These are phyloP conservation scores for Trichophyton schoenleinii DNA, from an alignment of 2,329 filamentous ascomycete genomes.

Conservation along the genomic window DNA sequence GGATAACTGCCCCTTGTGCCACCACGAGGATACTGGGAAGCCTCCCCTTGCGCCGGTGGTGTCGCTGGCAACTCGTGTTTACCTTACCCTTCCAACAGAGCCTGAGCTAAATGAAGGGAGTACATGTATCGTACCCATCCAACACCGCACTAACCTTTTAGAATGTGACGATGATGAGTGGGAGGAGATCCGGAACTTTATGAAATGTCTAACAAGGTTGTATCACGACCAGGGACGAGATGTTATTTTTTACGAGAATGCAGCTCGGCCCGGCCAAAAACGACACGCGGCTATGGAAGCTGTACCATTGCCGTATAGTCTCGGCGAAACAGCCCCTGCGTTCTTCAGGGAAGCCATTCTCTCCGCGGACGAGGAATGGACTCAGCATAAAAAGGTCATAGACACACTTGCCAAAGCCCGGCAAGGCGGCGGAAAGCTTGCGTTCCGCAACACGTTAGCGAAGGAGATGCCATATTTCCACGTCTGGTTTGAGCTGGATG, in stretches of 20 bases:
- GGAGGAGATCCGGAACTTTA: slow-evolving; percentile 98
- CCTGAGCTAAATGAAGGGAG: slow-evolving; percentile 76
- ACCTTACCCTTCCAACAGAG: slow-evolving; percentile 75
- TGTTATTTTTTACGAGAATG: slow-evolving; percentile 96
- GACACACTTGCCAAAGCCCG: slow-evolving; percentile 55
- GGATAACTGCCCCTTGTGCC: slow-evolving; percentile 78
- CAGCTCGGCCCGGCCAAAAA: slow-evolving; percentile 63
- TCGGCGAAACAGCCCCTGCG: slow-evolving; percentile 83
- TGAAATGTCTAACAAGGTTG: slow-evolving; percentile 89
- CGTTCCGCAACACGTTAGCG: slow-evolving; percentile 69
- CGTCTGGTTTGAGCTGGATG: slow-evolving; percentile 87
- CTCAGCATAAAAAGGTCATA: slow-evolving; percentile 87
- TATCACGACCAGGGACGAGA: slow-evolving; percentile 88
- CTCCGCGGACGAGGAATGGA: slow-evolving; percentile 80
- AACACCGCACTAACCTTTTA: slow-evolving; percentile 79
- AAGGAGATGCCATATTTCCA: slow-evolving; percentile 99
- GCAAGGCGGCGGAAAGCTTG: slow-evolving; percentile 58
- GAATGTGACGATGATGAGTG: slow-evolving; percentile 98
- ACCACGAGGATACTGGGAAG: slow-evolving; percentile 70
- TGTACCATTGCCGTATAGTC: slow-evolving; percentile 75
- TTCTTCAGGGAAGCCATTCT: slow-evolving; percentile 95
- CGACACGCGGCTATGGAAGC: slow-evolving; percentile 75
- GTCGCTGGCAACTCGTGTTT: slow-evolving; percentile 73
- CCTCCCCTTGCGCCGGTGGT: slow-evolving; percentile 75
- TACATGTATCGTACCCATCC: slow-evolving; percentile 76